These are phyloP conservation scores for Amanita subjunquillea DNA, from an alignment of 768 basidiomycete species.

Conservation along the genomic window DNA sequence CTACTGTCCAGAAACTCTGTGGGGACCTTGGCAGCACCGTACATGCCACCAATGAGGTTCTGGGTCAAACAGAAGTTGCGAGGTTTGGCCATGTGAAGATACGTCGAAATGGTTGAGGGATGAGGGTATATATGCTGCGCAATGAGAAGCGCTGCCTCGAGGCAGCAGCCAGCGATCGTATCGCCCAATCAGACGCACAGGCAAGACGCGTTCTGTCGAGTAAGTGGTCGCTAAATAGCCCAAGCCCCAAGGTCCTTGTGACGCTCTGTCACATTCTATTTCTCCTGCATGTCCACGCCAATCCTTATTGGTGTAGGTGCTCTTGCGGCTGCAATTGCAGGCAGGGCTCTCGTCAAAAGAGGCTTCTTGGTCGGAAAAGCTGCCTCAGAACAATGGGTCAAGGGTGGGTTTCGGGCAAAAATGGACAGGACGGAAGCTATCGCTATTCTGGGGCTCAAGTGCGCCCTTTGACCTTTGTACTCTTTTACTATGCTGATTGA, in stretches of 20 bases:
- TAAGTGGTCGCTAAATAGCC: no score
- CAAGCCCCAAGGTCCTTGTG: neutral
- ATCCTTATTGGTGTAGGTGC: constrained; percentile 70
- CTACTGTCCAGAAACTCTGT: neutral
- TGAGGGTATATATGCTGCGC: neutral
- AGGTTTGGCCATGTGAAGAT: neutral
- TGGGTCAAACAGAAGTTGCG: neutral
- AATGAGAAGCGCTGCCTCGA: neutral
- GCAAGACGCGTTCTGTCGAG: no score
- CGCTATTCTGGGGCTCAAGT: constrained; percentile 89
- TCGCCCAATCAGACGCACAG: neutral
- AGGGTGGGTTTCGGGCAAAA: constrained; percentile 90
- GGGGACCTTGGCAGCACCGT: neutral
- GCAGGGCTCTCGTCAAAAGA: constrained; percentile 57
- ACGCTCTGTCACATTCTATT: neutral
- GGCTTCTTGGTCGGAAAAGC: constrained; percentile 48
- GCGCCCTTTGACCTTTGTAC: constrained; percentile 19
- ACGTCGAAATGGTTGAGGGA: neutral
- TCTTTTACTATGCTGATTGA: neutral
- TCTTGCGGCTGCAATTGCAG: constrained; percentile 65
- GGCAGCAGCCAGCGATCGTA: neutral
- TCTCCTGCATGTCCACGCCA: constrained; percentile 59
- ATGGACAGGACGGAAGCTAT: constrained; percentile 96
- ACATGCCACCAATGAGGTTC: neutral
- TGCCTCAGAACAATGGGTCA: constrained; percentile 77